Percentiles rank a stretch among this genome's conserved stretches.
Conservation (phyloP, 2,329 filamentous ascomycete genomes). For the Xylariales sp. region DNA sequence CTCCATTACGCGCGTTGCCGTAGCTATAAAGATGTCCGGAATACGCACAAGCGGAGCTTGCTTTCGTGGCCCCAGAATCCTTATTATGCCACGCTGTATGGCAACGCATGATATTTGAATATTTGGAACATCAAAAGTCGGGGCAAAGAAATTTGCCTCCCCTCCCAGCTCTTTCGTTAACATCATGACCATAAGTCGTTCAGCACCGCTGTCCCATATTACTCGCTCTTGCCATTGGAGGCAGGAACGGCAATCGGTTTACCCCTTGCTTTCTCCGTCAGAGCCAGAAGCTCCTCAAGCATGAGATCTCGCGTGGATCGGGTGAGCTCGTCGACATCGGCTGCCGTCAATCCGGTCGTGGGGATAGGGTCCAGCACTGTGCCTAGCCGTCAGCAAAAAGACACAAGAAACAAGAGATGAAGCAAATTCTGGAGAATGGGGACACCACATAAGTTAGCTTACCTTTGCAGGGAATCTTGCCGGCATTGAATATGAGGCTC, state of each 20-base stretch:
- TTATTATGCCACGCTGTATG: no score
- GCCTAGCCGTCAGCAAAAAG: background rate
- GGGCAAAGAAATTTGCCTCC: no score
- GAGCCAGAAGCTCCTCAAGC: slow-evolving; percentile 58
- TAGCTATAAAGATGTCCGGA: no score
- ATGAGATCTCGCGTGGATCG: slow-evolving; percentile 68
- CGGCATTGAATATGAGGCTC: slow-evolving; percentile 60
- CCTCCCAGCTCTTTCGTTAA: background rate
- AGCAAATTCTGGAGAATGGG: background rate
- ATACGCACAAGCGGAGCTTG: no score
- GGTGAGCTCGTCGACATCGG: slow-evolving; percentile 73
- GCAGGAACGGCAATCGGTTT: slow-evolving; percentile 22
- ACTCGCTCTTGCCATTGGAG: slow-evolving; percentile 19
- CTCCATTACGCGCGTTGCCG: no score
- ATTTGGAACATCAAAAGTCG: no score
- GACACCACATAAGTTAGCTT: slow-evolving; percentile 16
- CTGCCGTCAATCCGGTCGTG: slow-evolving; percentile 66
- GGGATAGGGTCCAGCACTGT: slow-evolving; percentile 76
- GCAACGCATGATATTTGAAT: no score
- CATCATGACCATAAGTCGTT: no score
- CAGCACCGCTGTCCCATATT: slow-evolving; percentile 24
- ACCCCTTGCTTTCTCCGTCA: slow-evolving; percentile 49
- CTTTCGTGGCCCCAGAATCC: no score
- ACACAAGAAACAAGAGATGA: background rate
- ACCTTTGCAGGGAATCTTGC: slow-evolving; percentile 74